Evolutionary conservation across 305 asterid genomes (phyloP).

Genomic region (Petunia hybrid): DNA sequence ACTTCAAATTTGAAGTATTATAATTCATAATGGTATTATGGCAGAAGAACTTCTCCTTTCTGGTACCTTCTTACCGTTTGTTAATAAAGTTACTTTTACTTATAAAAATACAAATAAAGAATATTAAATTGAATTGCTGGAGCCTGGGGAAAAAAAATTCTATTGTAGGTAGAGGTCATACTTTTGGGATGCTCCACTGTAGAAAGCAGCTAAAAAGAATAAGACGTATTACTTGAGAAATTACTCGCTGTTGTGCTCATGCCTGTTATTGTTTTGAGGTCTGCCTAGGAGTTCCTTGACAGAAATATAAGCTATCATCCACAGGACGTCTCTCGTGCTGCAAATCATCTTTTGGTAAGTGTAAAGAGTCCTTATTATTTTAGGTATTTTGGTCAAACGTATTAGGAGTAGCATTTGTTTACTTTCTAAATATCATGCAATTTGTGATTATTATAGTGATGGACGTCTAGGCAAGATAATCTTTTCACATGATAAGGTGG

Average conservation of each 20-base stretch:
- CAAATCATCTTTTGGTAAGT: conserved; percentile 88
- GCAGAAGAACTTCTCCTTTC: too few relatives aligned
- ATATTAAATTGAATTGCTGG: neutral
- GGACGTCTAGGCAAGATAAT: conserved; percentile 5
- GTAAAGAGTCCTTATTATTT: conserved; percentile 31
- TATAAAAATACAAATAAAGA: too few relatives aligned
- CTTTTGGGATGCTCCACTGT: neutral
- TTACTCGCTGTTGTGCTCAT: conserved; percentile 22
- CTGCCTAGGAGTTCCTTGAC: conserved; percentile 66
- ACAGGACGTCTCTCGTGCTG: conserved; percentile 90
- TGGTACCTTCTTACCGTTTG: too few relatives aligned
- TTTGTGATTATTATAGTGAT: neutral
- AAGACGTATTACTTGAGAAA: conserved; percentile 5
- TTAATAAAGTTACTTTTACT: too few relatives aligned
- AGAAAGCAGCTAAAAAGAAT: neutral
- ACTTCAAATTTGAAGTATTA: conserved; percentile 25
- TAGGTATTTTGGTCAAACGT: conserved; percentile 6
- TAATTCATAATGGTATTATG: neutral
- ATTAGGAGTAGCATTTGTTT: conserved; percentile 1
- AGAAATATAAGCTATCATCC: conserved; percentile 76
- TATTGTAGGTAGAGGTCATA: conserved; percentile 4
- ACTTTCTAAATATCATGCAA: neutral
- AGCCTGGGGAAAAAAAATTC: neutral
- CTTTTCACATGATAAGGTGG: conserved; percentile 2
- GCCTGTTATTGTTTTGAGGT: conserved; percentile 34